Conservation (phyloP, 2,329 filamentous ascomycete species). For the Golovinomyces cichoracearum region DNA sequence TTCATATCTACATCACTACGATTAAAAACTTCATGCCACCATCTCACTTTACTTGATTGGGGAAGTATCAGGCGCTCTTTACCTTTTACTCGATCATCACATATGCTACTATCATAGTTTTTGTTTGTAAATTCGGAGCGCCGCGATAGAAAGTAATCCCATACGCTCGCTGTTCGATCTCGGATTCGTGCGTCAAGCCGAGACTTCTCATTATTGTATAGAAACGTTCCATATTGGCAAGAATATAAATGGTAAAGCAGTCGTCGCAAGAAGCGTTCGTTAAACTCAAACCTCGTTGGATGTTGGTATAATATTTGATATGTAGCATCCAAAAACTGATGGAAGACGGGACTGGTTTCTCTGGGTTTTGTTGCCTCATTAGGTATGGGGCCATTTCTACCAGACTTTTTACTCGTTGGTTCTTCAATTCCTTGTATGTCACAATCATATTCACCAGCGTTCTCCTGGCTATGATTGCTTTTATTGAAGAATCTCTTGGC, state of each 20-base stretch:
- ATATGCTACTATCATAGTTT: conserved; percentile 39
- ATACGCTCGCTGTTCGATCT: conserved; percentile 62
- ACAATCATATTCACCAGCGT: conserved; percentile 29
- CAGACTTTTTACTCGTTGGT: conserved; percentile 13
- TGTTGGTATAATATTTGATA: conserved; percentile 74
- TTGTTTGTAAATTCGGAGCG: conserved; percentile 60
- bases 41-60: conserved; percentile 48
- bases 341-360: conserved; percentile 86
- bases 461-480: conserved; percentile 39
- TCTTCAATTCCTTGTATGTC: conserved; percentile 11
- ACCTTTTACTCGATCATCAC: conserved; percentile 57
- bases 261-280: conserved; percentile 71
- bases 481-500: conserved; percentile 81
- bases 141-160: conserved; percentile 79
- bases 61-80: conserved; percentile 70
- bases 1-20: conserved; percentile 88
- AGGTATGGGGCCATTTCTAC: conserved; percentile 20
- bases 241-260: conserved; percentile 85
- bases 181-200: conserved; percentile 41
- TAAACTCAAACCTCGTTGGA: conserved; percentile 80
- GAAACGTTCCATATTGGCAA: conserved; percentile 88
- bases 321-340: conserved; percentile 85
- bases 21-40: conserved; percentile 81
- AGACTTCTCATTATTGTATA: conserved; percentile 86
- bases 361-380: conserved; percentile 55